Evolutionary conservation across 495 filamentous ascomycete species (phyloP), one percentile per base, ranked within the genome.

Genomic region (Massariosphaeria phaeospora): DNA sequence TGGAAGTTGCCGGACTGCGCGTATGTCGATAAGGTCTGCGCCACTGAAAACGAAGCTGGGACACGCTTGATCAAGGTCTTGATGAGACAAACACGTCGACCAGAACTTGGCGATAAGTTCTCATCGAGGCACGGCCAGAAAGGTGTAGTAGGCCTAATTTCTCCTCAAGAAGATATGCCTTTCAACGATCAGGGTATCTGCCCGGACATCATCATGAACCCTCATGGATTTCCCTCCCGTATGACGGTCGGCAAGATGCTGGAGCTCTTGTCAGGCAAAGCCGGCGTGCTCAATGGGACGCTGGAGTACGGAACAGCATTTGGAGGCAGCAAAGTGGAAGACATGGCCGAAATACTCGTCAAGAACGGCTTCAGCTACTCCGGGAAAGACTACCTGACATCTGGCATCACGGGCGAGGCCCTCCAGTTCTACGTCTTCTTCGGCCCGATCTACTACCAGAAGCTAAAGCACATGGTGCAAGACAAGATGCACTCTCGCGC

Each of bases 181-280:
- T 99, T 99, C 73, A 85, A 85, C 8, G 91, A 97, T 70, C 74
- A 79, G 31, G 94, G 93, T 3, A 84, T 99, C 57, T 81, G 80
- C 33, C 93, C 93, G 0, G 93, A 99, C 68, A 93, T 99, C 65
- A 99, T 99, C 81, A 99, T 99, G 94, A 99, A 99, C 74, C 93
- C 93, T 0, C 93, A 99, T 72, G 93, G 94, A 81, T 97, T 99
- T 78, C 93, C 93, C 7, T 96, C 91, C 10, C 93, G 93, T 68
- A 99, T 99, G 93, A 99, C 93, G 41, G 94, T 99, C 60, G 93
- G 94, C 9, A 97, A 99, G 69, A 88, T 99, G 77, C 77, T 99
- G 45, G 93, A 99, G 69, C 84, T 95, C 36, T 77, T 99, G 11
- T 85, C 91, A 0, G 94, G 94, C 41, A 99, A 99, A 70, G 91